phyloP scores from a whole-genome alignment of 129 eudicot species.

The Cynara cardunculus region DNA sequence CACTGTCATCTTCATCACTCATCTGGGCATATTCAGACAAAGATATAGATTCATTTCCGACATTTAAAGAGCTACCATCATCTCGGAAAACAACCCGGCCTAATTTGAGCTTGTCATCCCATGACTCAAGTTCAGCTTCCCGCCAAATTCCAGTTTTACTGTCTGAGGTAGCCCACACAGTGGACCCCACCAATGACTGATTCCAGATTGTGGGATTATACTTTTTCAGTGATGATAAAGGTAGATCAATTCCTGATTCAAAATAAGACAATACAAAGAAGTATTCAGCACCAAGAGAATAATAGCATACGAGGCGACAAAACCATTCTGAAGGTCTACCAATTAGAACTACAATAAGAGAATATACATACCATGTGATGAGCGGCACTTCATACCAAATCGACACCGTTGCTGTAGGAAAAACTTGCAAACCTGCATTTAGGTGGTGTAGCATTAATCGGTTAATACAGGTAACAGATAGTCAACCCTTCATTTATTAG shows the following conservation, averaged over 20 bases:
- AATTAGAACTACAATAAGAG: constrained; percentile 7
- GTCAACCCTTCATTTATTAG: constrained; percentile 3
- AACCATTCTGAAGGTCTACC: constrained; percentile 17
- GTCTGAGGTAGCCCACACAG: constrained; percentile 69
- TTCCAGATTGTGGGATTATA: constrained; percentile 60
- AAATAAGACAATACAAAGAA: background rate
- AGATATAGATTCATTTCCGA: constrained; percentile 50
- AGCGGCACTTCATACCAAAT: constrained; percentile 95
- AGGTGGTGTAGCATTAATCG: constrained; percentile 63
- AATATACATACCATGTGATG: constrained; percentile 82
- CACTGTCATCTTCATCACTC: constrained; percentile 49
- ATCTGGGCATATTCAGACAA: constrained; percentile 60
- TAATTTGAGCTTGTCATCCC: constrained; percentile 59
- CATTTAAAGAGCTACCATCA: constrained; percentile 58
- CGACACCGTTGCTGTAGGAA: constrained; percentile 97
- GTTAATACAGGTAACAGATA: constrained; percentile 25
- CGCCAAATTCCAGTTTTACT: constrained; percentile 69
- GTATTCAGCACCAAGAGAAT: background rate
- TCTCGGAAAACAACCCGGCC: constrained; percentile 74
- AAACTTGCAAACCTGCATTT: constrained; percentile 99
- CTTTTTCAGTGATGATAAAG: constrained; percentile 60
- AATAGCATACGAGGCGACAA: background rate
- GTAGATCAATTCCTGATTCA: constrained; percentile 60
- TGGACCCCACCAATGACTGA: constrained; percentile 73
- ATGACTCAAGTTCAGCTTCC: constrained; percentile 85